Evolutionary conservation across 257 asterid species (phyloP).

Genomic region (Eucommia ulmoides): DNA sequence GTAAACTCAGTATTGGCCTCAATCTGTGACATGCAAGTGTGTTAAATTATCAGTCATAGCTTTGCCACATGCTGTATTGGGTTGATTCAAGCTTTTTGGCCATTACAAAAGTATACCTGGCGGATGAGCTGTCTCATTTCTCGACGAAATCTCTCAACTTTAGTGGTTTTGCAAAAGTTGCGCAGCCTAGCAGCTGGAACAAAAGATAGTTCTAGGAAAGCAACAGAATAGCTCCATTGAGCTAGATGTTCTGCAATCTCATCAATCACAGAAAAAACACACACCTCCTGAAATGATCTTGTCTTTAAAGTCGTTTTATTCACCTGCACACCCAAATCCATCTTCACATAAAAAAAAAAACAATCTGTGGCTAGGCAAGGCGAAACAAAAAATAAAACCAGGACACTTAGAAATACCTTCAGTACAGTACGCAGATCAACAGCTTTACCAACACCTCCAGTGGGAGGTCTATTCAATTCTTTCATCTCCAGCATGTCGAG

Average conservation of each 20-base stretch:
- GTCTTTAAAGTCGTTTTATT: constrained; percentile 71
- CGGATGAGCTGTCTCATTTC: constrained; percentile 62
- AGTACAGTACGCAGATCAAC: constrained; percentile 53
- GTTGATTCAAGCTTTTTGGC: not conserved
- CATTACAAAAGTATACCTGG: constrained; percentile 33
- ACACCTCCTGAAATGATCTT: constrained; percentile 83
- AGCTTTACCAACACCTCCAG: constrained; percentile 93
- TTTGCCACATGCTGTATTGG: constrained; percentile 1
- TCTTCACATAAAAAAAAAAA: constrained; percentile 5
- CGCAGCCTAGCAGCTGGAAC: constrained; percentile 65
- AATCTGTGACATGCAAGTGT: constrained; percentile 32
- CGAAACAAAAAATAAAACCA: constrained; percentile 6
- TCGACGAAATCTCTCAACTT: constrained; percentile 81
- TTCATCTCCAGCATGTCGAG: constrained; percentile 83
- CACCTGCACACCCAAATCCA: constrained; percentile 36
- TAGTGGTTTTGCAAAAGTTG: constrained; percentile 68
- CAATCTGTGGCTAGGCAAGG: too few relatives aligned
- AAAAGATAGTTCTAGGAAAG: constrained; percentile 71
- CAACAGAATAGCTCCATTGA: constrained; percentile 82
- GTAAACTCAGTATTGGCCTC: constrained; percentile 66
- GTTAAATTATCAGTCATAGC: constrained; percentile 17
- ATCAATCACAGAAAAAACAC: constrained; percentile 78
- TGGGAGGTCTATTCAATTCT: constrained; percentile 76
- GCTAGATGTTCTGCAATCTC: constrained; percentile 85
- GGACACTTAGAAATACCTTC: constrained; percentile 36